These are phyloP conservation scores for Pyricularia pennisetigena DNA, from an alignment of 2,329 filamentous ascomycete species.

Conservation along the genomic window DNA sequence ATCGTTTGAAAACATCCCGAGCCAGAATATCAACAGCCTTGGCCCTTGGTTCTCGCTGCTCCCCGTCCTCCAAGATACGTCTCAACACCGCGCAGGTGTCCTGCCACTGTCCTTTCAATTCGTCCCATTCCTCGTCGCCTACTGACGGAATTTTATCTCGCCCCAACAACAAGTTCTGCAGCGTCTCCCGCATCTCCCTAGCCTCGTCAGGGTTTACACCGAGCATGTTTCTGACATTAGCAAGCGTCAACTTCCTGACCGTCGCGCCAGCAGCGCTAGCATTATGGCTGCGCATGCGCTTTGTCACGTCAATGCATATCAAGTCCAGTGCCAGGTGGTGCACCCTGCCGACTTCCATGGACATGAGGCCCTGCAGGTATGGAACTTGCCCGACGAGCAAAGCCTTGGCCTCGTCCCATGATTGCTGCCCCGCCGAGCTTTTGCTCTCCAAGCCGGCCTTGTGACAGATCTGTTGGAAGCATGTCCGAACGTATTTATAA, in stretches of 20 bases:
- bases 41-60: conserved; percentile 39
- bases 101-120: conserved; percentile 61
- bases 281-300: conserved; percentile 49
- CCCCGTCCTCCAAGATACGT: conserved; percentile 33
- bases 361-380: conserved; percentile 52
- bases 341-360: neutral
- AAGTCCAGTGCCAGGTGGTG: conserved; percentile 60
- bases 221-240: conserved; percentile 58
- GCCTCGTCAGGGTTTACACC: conserved; percentile 32
- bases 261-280: conserved; percentile 23
- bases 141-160: neutral
- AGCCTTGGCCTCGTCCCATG: conserved; percentile 64
- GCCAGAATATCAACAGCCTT: conserved; percentile 63
- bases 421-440: conserved; percentile 60
- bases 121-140: conserved; percentile 60
- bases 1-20: conserved; percentile 67
- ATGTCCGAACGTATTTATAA: conserved; percentile 55
- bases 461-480: conserved; percentile 62
- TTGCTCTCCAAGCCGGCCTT: conserved; percentile 63
- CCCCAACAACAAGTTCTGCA: neutral
- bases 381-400: conserved; percentile 53
- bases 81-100: conserved; percentile 44
- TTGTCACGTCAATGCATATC: conserved; percentile 74
- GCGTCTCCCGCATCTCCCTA: conserved; percentile 44
- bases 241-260: conserved; percentile 58